Percentiles rank a stretch among this genome's conserved stretches.
Conservation (phyloP, 805 yeast genomes). For the Ogataea ganodermae region DNA sequence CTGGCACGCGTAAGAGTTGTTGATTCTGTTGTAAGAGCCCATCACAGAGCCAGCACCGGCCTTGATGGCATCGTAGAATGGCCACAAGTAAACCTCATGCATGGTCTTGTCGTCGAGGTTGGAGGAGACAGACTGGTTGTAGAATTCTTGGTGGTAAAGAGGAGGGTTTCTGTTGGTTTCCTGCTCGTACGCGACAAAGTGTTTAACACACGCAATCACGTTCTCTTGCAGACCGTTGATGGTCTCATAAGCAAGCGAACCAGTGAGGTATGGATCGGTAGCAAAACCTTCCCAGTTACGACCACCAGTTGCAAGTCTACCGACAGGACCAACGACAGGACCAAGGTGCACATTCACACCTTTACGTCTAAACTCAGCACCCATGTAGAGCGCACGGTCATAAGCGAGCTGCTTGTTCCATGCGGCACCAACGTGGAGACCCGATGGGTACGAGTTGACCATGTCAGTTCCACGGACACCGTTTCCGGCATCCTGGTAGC, state of each 20-base stretch:
- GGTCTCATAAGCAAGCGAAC: conserved; percentile 53
- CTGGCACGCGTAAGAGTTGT: conserved; percentile 60
- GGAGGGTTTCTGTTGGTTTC: conserved; percentile 51
- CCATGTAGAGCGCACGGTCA: conserved; percentile 57
- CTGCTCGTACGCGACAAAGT: conserved; percentile 62
- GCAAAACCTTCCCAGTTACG: conserved; percentile 68
- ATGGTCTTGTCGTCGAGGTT: conserved; percentile 60
- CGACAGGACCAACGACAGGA: conserved; percentile 62
- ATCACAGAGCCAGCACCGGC: conserved; percentile 65
- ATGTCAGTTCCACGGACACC: conserved; percentile 61
- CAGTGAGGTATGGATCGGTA: conserved; percentile 62
- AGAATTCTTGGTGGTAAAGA: conserved; percentile 46
- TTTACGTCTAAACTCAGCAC: conserved; percentile 53
- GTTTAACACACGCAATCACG: conserved; percentile 57
- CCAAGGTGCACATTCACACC: conserved; percentile 59
- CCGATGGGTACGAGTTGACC: conserved; percentile 59
- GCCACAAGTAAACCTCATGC: conserved; percentile 67
- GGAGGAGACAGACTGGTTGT: conserved; percentile 46
- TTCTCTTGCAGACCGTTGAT: conserved; percentile 61
- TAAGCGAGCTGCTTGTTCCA: conserved; percentile 54
- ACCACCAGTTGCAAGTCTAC: conserved; percentile 63
- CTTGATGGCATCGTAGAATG: conserved; percentile 61
- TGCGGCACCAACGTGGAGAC: conserved; percentile 58
- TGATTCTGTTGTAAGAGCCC: conserved; percentile 60
- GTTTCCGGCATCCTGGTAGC: conserved; percentile 64